phyloP scores from a whole-genome alignment of 192 early-diverging fungal genomes.

The Linnemannia elongata region DNA sequence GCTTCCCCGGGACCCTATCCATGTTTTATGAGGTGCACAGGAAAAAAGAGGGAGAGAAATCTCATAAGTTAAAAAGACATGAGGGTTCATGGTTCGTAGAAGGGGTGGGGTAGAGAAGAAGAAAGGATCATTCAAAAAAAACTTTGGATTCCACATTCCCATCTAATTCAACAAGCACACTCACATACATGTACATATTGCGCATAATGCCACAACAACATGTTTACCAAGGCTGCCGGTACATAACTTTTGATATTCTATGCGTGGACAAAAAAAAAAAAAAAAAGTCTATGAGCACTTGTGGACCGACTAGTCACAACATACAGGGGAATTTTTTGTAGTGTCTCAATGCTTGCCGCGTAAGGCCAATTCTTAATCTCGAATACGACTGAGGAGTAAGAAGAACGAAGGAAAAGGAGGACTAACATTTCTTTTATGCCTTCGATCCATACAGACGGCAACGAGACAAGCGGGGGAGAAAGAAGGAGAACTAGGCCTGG shows the following conservation, averaged over 20 bases:
- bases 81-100: not conserved
- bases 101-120: not conserved
- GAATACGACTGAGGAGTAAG: slow-evolving; percentile 26
- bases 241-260: not conserved
- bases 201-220: not conserved
- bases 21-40: not conserved
- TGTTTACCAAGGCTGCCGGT: not conserved
- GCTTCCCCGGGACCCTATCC: not conserved
- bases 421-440: not conserved
- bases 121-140: no score
- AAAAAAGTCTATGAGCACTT: not conserved
- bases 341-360: not conserved
- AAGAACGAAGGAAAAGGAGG: not conserved
- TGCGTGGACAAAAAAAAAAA: no score
- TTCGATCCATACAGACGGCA: not conserved
- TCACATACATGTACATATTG: not conserved
- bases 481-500: not conserved
- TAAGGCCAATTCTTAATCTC: slow-evolving; percentile 30
- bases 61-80: not conserved
- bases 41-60: no score
- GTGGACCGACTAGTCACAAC: not conserved
- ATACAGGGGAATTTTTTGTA: not conserved
- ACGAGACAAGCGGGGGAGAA: not conserved
- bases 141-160: slow-evolving; percentile 11
- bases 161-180: not conserved